Evolutionary conservation across 306 rosid species (phyloP).

Genomic region (Hippophae gyantsensis): DNA sequence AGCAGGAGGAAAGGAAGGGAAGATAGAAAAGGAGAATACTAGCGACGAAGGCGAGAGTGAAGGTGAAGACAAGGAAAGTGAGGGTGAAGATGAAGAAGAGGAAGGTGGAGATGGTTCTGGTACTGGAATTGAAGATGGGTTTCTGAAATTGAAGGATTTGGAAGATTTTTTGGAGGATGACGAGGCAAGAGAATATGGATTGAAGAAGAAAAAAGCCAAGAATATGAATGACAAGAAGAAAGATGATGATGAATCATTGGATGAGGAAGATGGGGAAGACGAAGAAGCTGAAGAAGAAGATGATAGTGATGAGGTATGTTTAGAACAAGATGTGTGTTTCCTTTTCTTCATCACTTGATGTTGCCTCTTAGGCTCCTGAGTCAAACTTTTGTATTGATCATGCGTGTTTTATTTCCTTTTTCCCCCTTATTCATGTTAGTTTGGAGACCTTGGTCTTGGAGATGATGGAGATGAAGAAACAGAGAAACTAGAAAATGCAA

Average conservation of each 20-base stretch:
- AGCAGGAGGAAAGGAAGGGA: not conserved
- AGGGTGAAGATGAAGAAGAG: not conserved
- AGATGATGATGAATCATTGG: not conserved
- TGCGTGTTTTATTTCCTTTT: conserved; percentile 7
- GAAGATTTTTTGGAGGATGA: conserved; percentile 50
- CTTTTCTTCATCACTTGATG: not conserved
- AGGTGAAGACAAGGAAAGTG: not conserved
- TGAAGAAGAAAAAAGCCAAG: conserved; percentile 19
- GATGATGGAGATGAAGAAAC: conserved; percentile 40
- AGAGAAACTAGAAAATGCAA: conserved; percentile 37
- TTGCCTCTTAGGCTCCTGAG: not conserved
- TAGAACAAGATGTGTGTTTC: not conserved
- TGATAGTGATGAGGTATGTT: conserved; percentile 9
- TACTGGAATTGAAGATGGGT: conserved; percentile 61
- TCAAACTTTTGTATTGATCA: conserved; percentile 1
- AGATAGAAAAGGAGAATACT: conserved; percentile 6
- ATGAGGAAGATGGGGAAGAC: conserved; percentile 28
- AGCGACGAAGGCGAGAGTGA: conserved; percentile 8
- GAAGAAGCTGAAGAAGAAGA: conserved; percentile 24
- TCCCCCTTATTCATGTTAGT: conserved; percentile 28
- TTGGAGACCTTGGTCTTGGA: conserved; percentile 39
- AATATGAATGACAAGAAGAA: conserved; percentile 9
- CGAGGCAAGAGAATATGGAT: conserved; percentile 52
- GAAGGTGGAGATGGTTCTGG: conserved; percentile 14
- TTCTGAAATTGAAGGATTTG: conserved; percentile 63